Evolutionary conservation across 306 rosid genomes (phyloP), one percentile per base, ranked within the genome.

Genomic region (Arachis hypogaea): DNA sequence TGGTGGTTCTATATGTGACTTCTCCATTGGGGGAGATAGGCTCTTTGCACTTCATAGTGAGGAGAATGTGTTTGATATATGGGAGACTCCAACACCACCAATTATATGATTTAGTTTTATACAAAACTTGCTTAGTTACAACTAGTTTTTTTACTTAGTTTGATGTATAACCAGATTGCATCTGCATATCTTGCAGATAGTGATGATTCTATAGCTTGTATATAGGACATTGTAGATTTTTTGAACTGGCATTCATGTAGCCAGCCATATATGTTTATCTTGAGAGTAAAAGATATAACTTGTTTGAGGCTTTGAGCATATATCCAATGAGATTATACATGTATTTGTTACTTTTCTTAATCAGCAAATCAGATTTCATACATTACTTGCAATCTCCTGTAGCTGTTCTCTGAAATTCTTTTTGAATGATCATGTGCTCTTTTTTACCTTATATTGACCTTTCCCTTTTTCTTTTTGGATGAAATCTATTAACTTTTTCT

Each of bases 1-100:
- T 66, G 97, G 96, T 38, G 97, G 99, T 69, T 94, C 99, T 0
- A 94, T 94, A 51, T 94, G 96, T 61, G 99, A 94, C 51, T 89
- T 94, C 62, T 92, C 99, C 41, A 94, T 94, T 18, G 97, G 97
- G 1, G 99, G 99, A 16, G 99, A 90, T 72, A 83, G 99, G 68
- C 96, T 94, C 65, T 94, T 94, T 5, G 96, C 99, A 0, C 95
- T 94, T 72, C 94, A 89, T 6, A 92, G 97, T 16, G 99, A 92
- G 69, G 96, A 92, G 73, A 92, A 94, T 88, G 97, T 90, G 81
- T 87, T 94, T 75, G 99, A 94, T 67, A 87, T 92, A 63, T 94
- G 99, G 99, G 99, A 94, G 80, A 92, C 99, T 59, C 92, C 90
- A 46, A 83, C 95, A 36, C 84, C 90, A 0, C 93, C 99, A 7